Evolutionary conservation across 768 basidiomycete species (phyloP), one percentile per base, ranked within the genome.

Genomic region (Clavaria fumosa): DNA sequence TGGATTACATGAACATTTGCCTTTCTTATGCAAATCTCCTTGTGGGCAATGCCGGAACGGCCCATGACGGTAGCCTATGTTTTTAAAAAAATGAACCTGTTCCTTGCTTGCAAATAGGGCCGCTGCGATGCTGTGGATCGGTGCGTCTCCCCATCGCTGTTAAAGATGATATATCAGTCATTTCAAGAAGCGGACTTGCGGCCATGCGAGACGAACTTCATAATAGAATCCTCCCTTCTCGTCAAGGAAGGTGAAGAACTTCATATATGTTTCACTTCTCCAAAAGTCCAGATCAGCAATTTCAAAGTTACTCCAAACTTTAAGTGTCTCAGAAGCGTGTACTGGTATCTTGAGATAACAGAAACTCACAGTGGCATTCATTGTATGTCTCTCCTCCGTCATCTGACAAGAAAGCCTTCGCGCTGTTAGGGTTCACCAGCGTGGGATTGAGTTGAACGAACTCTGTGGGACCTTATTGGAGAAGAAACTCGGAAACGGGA

Each of bases 1-100:
- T 26, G 58, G 64, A 47, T 74, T 64, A 47, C 81, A 84, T 50
- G 67, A 69, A 50, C 82, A 84, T 45, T 64, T 64, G 0, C 72
- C 72, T 40, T 61, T 60, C 12, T 59, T 51, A 59, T 75, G 75
- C 11, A 52, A 42, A 15, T 56, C 49, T 4, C 60, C 57, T 44
- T 63, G 57, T 1, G 73, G 72, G 53, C 84, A 80, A 43, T 80
- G 78, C 41, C 73, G 71, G 59, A 75, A 85, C 2, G 79, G 78
- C 27, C 75, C 68, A 44, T 88, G 84, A 39, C 71, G 62, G 55
- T 88, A 89, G 1, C 86, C 86, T 18, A 90, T 85, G 46, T 89
- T 79, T 34, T 62, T 57, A 53, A 89, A 89, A 55, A 79, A 86
- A 48, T 86, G 79, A 18, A 88, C 62, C 47, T 79, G 74, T n/a